phyloP scores from a whole-genome alignment of 2,329 filamentous ascomycete species.

The Claviceps africana region DNA sequence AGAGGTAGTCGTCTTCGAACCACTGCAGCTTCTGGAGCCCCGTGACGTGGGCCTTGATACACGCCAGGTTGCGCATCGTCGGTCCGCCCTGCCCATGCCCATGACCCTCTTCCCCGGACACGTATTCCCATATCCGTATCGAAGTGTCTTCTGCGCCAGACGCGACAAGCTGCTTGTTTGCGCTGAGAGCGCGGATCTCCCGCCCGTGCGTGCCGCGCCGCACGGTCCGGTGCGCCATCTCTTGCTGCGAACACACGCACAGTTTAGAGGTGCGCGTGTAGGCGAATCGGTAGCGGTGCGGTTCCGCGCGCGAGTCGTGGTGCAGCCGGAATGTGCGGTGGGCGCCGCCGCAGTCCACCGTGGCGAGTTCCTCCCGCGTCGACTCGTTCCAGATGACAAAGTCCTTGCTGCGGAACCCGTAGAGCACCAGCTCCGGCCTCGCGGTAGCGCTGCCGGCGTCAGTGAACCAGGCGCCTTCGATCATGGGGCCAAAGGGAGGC shows the following conservation, averaged over 20 bases:
- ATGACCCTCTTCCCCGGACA: background rate
- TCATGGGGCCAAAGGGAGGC: constrained; percentile 58
- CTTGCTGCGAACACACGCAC: constrained; percentile 30
- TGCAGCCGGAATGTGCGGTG: constrained; percentile 59
- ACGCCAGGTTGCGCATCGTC: constrained; percentile 38
- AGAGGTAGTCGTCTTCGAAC: constrained; percentile 57
- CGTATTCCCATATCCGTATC: constrained; percentile 56
- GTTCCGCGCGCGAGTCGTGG: constrained; percentile 12
- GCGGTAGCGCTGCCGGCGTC: constrained; percentile 5
- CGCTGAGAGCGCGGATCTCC: constrained; percentile 52
- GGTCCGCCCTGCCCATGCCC: background rate
- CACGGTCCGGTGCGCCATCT: constrained; percentile 31
- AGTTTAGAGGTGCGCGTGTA: constrained; percentile 58
- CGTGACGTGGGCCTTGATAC: constrained; percentile 63
- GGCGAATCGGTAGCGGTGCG: constrained; percentile 38
- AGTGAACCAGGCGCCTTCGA: constrained; percentile 57
- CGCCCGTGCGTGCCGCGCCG: constrained; percentile 67
- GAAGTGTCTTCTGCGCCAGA: constrained; percentile 61
- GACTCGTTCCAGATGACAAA: constrained; percentile 76
- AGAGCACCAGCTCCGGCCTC: constrained; percentile 48
- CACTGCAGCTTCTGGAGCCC: constrained; percentile 73
- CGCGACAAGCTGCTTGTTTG: constrained; percentile 30
- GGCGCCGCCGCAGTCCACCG: constrained; percentile 69
- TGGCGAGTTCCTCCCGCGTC: constrained; percentile 52
- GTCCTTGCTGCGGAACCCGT: constrained; percentile 65